These are phyloP conservation scores for Talaromyces verruculosus DNA, from an alignment of 2,329 filamentous ascomycete species.

Conservation along the genomic window DNA sequence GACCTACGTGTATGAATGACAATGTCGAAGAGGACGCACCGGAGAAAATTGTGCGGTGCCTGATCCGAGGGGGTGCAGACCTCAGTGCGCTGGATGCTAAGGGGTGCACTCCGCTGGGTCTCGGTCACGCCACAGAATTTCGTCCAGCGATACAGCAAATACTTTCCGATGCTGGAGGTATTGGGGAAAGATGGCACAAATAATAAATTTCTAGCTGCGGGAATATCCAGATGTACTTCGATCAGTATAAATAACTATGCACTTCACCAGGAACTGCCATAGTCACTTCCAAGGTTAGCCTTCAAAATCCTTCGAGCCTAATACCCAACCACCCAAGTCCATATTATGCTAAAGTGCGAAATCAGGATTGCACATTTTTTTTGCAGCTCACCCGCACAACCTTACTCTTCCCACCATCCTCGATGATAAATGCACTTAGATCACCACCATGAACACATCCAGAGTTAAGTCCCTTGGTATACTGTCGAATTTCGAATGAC, in stretches of 20 bases:
- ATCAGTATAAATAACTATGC: neutral
- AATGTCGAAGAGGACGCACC: neutral
- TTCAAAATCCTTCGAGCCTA: neutral
- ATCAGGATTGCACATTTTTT: constrained; percentile 28
- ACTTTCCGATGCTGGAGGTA: neutral
- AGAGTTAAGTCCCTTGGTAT: constrained; percentile 81
- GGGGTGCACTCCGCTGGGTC: neutral
- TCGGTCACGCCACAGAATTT: neutral
- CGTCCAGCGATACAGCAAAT: neutral
- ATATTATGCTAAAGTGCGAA: neutral
- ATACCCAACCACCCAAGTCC: neutral
- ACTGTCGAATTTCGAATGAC: constrained; percentile 67
- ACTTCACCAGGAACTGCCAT: neutral
- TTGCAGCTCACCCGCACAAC: constrained; percentile 46
- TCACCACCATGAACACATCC: constrained; percentile 74
- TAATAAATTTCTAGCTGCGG: neutral
- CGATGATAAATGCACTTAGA: constrained; percentile 75
- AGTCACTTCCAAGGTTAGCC: neutral
- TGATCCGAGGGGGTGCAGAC: neutral
- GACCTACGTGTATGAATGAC: neutral
- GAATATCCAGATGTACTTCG: neutral
- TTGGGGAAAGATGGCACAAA: neutral
- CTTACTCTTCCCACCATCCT: constrained; percentile 51
- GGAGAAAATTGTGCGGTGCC: neutral
- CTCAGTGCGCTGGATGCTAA: neutral